Evolutionary conservation across 2,329 filamentous ascomycete genomes (phyloP), one percentile per base, ranked within the genome.

Genomic region (Hypoxylon sp.): DNA sequence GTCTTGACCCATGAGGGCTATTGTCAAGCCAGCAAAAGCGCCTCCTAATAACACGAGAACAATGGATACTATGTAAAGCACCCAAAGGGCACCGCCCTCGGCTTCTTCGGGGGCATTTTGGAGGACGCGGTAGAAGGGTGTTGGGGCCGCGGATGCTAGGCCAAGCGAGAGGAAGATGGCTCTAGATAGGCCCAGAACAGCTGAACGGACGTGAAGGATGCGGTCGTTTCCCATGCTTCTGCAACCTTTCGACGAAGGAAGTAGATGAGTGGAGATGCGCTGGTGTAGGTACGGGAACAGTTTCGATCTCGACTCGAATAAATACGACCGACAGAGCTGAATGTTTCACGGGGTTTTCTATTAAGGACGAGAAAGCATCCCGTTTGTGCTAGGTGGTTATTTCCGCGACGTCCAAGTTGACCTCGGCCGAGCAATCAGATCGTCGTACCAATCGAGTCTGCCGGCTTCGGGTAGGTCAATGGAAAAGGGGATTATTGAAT

Each of bases 11-110:
- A 89, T 88, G 61, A 88, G 77, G 7, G 92, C 92, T 76, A 96
- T 93, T 16, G 96, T 99, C 78, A 99, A 81, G 32, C 96, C 96
- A 8, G 96, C 96, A 81, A 99, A 99, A 38, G 93, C 93, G 67
- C 96, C 96, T 67, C 96, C 96, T 0, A 92, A 85, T 65, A 98
- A 82, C 8, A 98, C 96, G 60, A 99, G 85, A 22, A 88, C 85
- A 64, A 93, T 86, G 16, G 95, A 96, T 28, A 93, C 84, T 59
- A 89, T 83, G 67, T 96, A 85, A 75, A 97, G 93, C 46, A 95
- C 82, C 91, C 92, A 97, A 70, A 97, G 81, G 52, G 86, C 85
- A 6, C 89, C 85, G 66, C 91, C 89, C 22, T 85, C 81, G 6
- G 80, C 78, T 57, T 88, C 82, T 57, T 88, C 82, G 65, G 84